Percentiles rank a stretch among this genome's conserved stretches.
phyloP scores from a whole-genome alignment of 2,329 filamentous ascomycete species.

The Didymellaceae sp. region DNA sequence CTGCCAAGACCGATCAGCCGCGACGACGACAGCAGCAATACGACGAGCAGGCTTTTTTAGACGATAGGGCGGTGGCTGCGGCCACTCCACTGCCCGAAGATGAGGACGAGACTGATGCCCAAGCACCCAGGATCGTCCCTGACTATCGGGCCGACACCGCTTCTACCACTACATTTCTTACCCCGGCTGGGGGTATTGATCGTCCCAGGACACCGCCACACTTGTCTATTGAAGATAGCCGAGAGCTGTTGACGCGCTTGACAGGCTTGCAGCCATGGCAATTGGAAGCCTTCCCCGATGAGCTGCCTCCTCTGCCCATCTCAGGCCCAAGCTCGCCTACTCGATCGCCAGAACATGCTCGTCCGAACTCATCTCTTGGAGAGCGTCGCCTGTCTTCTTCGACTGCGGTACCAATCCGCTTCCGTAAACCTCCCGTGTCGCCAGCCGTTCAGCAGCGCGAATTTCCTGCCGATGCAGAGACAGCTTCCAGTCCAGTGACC shows the following conservation, averaged over 20 bases:
- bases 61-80: slow-evolving; percentile 64
- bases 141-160: slow-evolving; percentile 41
- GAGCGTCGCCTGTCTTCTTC: slow-evolving; percentile 44
- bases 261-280: slow-evolving; percentile 47
- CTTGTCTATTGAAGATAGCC: slow-evolving; percentile 41
- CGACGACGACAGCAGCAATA: slow-evolving; percentile 40
- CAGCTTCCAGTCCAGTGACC: slow-evolving; percentile 25
- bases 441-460: slow-evolving; percentile 51
- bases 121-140: slow-evolving; percentile 37
- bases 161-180: slow-evolving; percentile 30
- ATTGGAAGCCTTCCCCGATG: slow-evolving; percentile 44
- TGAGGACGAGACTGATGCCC: slow-evolving; percentile 34
- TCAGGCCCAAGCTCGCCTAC: slow-evolving; percentile 42
- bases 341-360: slow-evolving; percentile 32
- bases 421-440: slow-evolving; percentile 57
- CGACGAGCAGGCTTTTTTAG: slow-evolving; percentile 68
- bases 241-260: slow-evolving; percentile 41
- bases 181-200: slow-evolving; percentile 27
- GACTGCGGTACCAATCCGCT: slow-evolving; percentile 63
- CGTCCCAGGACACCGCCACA: slow-evolving; percentile 42
- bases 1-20: slow-evolving; percentile 33
- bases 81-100: slow-evolving; percentile 53
- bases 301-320: slow-evolving; percentile 42
- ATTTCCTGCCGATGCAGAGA: slow-evolving; percentile 47
- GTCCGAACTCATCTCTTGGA: slow-evolving; percentile 22